Base-by-base conservation (phyloP, 139 green algal genomes). In the Trebouxia sp. region DNA sequence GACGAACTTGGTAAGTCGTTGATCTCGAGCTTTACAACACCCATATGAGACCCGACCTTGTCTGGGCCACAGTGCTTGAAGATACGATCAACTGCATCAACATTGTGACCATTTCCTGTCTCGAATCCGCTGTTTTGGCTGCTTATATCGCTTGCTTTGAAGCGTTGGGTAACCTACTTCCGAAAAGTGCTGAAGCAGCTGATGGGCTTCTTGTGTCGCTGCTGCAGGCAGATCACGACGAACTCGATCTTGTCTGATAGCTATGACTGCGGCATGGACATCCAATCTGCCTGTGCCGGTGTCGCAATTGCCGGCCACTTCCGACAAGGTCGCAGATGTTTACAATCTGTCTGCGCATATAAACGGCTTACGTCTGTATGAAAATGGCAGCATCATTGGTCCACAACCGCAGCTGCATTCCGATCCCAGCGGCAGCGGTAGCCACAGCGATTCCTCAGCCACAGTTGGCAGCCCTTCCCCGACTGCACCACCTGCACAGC, bases 261-360 rank as follows among this genome's bases (percentile, higher is more conserved):
- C 62, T 14, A 72, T 72, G 62, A 72, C 62, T 30, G 62, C 62
- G 43, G 62, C 62, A 45, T 72, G 62, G 62, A 35, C 62, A 43
- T 42, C 62, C 9, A 72, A 24, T 41, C 10, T 72, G 62, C 35
- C 62, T 43, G 62, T 72, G 32, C 62, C 62, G 24, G 32, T 41
- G 0, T 72, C 62, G 6, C 62, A 72, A n/a, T 37, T 72, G 62
- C 62, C 62, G 6, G 62, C 62, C 62, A 72, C 62, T 5, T 72
- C 62, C 32, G 62, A 72, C 62, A 72, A 72, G 20, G 62, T 72
- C 26, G 62, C 62, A 43, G 62, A 72, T 72, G 62, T 72, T 43
- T 72, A 72, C 62, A 72, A 41, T 72, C 62, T 72, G 32, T 43
- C 62, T 72, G 62, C 62, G 28, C 62, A 72, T 15, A 72, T 72